Conservation (phyloP, 176 grass and related monocot species). For the Aegilops speltoides region DNA sequence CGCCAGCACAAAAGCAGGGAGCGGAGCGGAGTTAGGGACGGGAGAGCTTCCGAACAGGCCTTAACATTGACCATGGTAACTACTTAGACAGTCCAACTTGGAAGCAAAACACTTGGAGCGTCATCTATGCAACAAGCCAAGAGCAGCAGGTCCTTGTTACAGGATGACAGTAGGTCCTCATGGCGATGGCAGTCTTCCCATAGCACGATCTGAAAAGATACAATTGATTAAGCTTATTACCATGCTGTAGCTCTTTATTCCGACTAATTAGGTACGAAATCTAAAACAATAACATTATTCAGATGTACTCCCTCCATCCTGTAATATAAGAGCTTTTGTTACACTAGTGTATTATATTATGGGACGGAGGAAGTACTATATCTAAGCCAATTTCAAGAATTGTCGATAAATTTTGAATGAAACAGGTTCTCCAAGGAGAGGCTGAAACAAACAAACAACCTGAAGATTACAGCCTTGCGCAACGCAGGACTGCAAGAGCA, state of each 20-base stretch:
- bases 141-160: neutral
- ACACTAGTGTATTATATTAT: no score
- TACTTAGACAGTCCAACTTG: neutral
- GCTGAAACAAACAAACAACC: neutral
- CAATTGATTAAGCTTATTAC: neutral
- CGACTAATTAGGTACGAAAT: neutral
- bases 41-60: no score
- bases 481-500: neutral
- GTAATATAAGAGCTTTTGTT: no score
- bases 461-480: neutral
- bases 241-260: neutral
- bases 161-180: neutral
- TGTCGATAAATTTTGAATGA: neutral
- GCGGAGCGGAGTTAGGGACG: no score
- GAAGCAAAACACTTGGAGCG: slow-evolving; percentile 5
- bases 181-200: neutral
- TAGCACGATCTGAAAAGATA: slow-evolving; percentile 23
- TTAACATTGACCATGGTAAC: neutral
- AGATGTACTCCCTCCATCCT: neutral
- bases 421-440: neutral
- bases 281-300: neutral
- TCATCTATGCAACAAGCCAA: neutral
- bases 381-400: neutral
- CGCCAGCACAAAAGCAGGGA: no score
- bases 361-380: neutral